Percentiles rank a stretch among this genome's conserved stretches.
phyloP scores from a whole-genome alignment of 1,284 basidiomycete genomes.

The Trametes pubescens region DNA sequence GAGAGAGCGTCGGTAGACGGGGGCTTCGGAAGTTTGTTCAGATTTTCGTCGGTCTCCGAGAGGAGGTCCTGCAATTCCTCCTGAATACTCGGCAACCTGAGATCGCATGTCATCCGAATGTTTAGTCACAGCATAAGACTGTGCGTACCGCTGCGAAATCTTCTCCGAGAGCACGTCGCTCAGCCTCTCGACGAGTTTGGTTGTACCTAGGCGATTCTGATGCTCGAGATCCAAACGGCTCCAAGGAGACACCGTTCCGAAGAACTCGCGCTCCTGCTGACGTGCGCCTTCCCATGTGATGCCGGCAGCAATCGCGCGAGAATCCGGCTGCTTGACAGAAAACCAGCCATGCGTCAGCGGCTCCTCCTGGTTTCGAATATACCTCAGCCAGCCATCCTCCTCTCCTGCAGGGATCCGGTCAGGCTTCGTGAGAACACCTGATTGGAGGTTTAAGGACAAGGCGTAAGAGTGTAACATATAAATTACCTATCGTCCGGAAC shows the following conservation, averaged over 20 bases:
- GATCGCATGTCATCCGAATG: background rate
- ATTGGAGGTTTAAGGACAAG: background rate
- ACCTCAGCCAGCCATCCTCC: constrained; percentile 64
- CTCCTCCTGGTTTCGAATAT: constrained; percentile 64
- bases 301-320: constrained; percentile 59
- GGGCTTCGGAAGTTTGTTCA: constrained; percentile 56
- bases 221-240: constrained; percentile 55
- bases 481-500: constrained; percentile 70
- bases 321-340: constrained; percentile 76
- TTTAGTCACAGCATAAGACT: background rate
- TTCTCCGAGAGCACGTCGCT: constrained; percentile 45
- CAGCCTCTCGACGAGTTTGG: constrained; percentile 54
- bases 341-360: constrained; percentile 71
- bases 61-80: constrained; percentile 57
- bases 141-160: constrained; percentile 51
- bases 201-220: constrained; percentile 61
- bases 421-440: constrained; percentile 85
- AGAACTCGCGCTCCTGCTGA: constrained; percentile 70
- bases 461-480: no score
- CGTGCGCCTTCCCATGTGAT: constrained; percentile 70
- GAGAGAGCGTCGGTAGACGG: constrained; percentile 62
- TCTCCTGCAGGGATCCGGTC: constrained; percentile 74
- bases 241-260: constrained; percentile 67
- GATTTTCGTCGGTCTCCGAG: constrained; percentile 45
- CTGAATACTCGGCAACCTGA: constrained; percentile 70